These are phyloP conservation scores for Pseudogymnoascus sp. DNA, from an alignment of 2,329 filamentous ascomycete species.

Conservation along the genomic window DNA sequence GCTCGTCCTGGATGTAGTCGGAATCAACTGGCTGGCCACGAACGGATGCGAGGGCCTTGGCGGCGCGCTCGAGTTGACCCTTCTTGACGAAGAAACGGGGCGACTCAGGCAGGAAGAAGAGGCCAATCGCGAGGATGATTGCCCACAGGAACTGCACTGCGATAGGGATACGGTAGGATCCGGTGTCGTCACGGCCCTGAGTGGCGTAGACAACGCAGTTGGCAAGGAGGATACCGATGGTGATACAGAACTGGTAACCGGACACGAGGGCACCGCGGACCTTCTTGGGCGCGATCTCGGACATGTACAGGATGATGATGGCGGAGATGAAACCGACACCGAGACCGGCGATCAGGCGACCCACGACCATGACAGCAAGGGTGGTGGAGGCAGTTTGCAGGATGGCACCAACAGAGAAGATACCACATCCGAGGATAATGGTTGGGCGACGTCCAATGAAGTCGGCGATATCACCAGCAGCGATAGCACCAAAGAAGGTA, in stretches of 20 bases:
- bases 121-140: conserved; percentile 59
- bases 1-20: conserved; percentile 65
- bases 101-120: conserved; percentile 71
- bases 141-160: conserved; percentile 73
- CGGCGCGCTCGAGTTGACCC: conserved; percentile 55
- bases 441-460: conserved; percentile 62
- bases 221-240: conserved; percentile 66
- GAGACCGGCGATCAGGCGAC: conserved; percentile 65
- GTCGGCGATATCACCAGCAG: conserved; percentile 68
- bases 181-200: conserved; percentile 49
- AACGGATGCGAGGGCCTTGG: conserved; percentile 52
- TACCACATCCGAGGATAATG: conserved; percentile 58
- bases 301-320: conserved; percentile 79
- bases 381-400: conserved; percentile 51
- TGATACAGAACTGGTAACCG: conserved; percentile 76
- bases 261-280: conserved; percentile 69
- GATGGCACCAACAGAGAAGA: conserved; percentile 61
- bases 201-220: conserved; percentile 65
- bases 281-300: conserved; percentile 48
- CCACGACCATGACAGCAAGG: conserved; percentile 58
- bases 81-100: conserved; percentile 78
- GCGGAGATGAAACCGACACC: conserved; percentile 75
- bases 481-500: conserved; percentile 68
- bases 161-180: conserved; percentile 73
- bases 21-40: conserved; percentile 66